phyloP scores from a whole-genome alignment of 306 rosid genomes.

The Boehmeria nivea region DNA sequence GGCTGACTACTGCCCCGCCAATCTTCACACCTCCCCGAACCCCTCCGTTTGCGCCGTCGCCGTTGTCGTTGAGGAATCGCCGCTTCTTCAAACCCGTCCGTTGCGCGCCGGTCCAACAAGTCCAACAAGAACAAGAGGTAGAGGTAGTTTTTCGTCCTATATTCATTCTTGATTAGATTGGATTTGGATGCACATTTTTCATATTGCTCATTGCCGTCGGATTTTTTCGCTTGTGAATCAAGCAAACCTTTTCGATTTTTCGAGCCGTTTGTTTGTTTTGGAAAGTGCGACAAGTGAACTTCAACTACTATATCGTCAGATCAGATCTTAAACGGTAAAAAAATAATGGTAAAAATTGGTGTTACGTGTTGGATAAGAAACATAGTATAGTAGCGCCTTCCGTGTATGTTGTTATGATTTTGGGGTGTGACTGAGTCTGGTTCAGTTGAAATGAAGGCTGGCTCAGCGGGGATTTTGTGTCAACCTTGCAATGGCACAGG shows the following conservation, averaged over 20 bases:
- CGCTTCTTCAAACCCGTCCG: constrained; percentile 28
- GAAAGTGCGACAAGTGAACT: too few species aligned
- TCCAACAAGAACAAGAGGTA: constrained; percentile 18
- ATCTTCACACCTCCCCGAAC: constrained; percentile 6
- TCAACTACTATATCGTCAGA: too few species aligned
- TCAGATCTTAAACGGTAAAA: too few species aligned
- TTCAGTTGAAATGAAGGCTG: constrained; percentile 40
- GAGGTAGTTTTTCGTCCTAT: constrained; percentile 23
- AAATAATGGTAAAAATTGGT: too few species aligned
- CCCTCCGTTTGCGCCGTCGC: constrained; percentile 7
- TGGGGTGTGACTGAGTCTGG: constrained; percentile 12
- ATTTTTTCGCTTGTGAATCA: too few species aligned
- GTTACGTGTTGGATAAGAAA: too few species aligned
- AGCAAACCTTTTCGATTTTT: too few species aligned
- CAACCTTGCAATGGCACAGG: constrained; percentile 76
- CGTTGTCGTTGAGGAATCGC: not conserved
- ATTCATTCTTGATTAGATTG: too few species aligned
- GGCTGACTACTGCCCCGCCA: constrained; percentile 16
- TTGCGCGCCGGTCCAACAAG: constrained; percentile 41
- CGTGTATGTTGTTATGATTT: not conserved
- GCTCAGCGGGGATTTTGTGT: constrained; percentile 51
- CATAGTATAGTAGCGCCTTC: too few species aligned
- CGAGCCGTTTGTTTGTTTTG: too few species aligned
- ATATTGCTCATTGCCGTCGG: too few species aligned
- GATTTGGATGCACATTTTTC: too few species aligned